Percentiles rank a stretch among this genome's conserved stretches.
Evolutionary conservation across 176 grass and related monocot species (phyloP).

Genomic region (Chloris gayana): DNA sequence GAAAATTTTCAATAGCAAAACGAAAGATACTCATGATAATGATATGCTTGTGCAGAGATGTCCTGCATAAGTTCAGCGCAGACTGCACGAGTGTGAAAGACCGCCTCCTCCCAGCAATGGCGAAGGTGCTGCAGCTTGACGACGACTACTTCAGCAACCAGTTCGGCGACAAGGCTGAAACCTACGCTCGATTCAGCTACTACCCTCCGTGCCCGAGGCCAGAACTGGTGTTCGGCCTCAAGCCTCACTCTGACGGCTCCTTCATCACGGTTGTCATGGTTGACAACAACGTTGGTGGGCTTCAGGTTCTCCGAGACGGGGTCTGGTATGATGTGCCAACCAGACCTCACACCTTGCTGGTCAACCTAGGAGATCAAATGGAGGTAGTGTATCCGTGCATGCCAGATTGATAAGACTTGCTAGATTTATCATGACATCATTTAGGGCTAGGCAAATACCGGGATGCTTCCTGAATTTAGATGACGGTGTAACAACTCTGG

Average conservation of each 20-base stretch:
- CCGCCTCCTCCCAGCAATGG: slow-evolving; percentile 25
- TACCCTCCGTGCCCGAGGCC: slow-evolving; percentile 55
- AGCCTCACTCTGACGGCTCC: slow-evolving; percentile 54
- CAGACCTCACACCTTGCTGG: slow-evolving; percentile 39
- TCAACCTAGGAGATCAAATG: slow-evolving; percentile 55
- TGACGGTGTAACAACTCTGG: too few species aligned
- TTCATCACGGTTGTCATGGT: slow-evolving; percentile 44
- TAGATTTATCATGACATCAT: too few species aligned
- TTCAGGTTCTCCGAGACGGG: slow-evolving; percentile 46
- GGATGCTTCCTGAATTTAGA: too few species aligned
- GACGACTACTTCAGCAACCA: slow-evolving; percentile 29
- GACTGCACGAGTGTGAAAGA: slow-evolving; percentile 29
- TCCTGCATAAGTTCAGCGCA: slow-evolving; percentile 40
- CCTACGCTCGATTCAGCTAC: slow-evolving; percentile 43
- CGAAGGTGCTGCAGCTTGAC: slow-evolving; percentile 29
- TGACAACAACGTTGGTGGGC: slow-evolving; percentile 43
- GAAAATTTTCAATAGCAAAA: too few species aligned
- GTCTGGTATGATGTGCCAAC: slow-evolving; percentile 43
- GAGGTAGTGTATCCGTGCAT: slow-evolving; percentile 64
- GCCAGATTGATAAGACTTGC: background rate
- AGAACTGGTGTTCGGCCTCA: slow-evolving; percentile 53
- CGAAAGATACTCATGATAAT: too few species aligned
- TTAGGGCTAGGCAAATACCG: too few species aligned
- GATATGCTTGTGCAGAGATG: slow-evolving; percentile 32
- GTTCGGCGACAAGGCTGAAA: background rate